Base-by-base conservation (phyloP, 331 rosid genomes). In the Quercus phellos region DNA sequence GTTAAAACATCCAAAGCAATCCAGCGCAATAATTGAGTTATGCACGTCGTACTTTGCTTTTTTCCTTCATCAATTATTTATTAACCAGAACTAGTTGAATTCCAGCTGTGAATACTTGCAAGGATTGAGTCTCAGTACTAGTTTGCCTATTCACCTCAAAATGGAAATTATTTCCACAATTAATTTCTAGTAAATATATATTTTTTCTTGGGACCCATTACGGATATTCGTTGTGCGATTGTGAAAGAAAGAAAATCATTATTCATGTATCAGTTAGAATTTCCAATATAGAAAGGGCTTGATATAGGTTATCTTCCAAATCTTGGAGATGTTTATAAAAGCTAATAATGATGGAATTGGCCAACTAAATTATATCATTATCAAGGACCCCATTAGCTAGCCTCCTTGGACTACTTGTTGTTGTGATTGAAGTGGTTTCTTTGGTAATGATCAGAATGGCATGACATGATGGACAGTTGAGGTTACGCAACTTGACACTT, bases 351-450 rank as follows among this genome's bases (percentile, higher is more conserved):
- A 74, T 74, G 61, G 80, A 82, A 60, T 83, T 58, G 68, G 64
- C 22, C 69, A 83, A 27, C 73, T 35, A 74, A 74, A 70, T 27
- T 5, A 26, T 79, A 72, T 78, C 34, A 75, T 17, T 29, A n/a
- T 69, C 77, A 70, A 51, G 63, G 73, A 71, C 79, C 86, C 76
- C 79, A 80, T 70, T 27, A 21, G 74, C 77, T 27, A 21, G 74
- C 75, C 76, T 63, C 59, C 72, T 73, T 42, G 79, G 77, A 46
- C 53, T 46, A 46, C 46, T 38, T 38, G 1, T 38, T 51, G 29
- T 67, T 17, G 78, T 46, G 61, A 78, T 74, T 73, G 63, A 77
- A 58, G 51, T 68, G 34, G 59, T 79, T 78, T 74, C 73, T 42
- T 51, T 51, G 74, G 78, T 64, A 77, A 59, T 21, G 53, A 64